Evolutionary conservation across 2,329 filamentous ascomycete species (phyloP).

Genomic region (Trichophaea hybrida): DNA sequence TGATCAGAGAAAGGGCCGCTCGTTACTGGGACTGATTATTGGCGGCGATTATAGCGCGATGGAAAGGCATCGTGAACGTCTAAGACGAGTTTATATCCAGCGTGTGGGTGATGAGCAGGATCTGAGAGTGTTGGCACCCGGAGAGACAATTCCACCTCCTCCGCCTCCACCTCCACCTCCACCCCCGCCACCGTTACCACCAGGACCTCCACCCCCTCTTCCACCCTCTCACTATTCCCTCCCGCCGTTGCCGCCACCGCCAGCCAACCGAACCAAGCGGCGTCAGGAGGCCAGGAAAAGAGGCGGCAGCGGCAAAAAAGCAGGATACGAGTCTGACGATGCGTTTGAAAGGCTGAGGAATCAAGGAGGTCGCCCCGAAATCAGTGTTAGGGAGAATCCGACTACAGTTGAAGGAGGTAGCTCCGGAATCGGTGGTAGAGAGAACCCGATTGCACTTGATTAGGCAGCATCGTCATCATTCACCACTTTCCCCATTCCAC

Average conservation of each 20-base stretch:
- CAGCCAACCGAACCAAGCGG: neutral
- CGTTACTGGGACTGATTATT: constrained; percentile 58
- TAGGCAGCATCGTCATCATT: neutral
- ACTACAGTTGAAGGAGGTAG: neutral
- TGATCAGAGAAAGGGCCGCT: constrained; percentile 31
- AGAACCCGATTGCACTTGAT: constrained; percentile 1
- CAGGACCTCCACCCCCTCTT: neutral
- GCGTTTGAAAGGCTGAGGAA: neutral
- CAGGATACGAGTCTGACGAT: neutral
- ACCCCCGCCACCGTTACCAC: neutral
- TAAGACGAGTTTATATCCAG: constrained; percentile 19
- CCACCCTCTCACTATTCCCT: neutral
- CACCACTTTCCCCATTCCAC: no score
- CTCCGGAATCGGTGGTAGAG: neutral
- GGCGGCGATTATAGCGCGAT: constrained; percentile 70
- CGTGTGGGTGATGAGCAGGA: constrained; percentile 14
- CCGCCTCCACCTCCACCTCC: neutral
- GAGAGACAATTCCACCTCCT: neutral
- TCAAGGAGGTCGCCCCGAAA: neutral
- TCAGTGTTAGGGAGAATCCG: neutral
- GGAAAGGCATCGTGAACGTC: constrained; percentile 45
- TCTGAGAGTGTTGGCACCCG: neutral
- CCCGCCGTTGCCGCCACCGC: no score
- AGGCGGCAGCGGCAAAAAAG: neutral
- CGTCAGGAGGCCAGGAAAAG: neutral